Base-by-base conservation (phyloP, 805 yeast genomes). In the Citeromyces matritensis region DNA sequence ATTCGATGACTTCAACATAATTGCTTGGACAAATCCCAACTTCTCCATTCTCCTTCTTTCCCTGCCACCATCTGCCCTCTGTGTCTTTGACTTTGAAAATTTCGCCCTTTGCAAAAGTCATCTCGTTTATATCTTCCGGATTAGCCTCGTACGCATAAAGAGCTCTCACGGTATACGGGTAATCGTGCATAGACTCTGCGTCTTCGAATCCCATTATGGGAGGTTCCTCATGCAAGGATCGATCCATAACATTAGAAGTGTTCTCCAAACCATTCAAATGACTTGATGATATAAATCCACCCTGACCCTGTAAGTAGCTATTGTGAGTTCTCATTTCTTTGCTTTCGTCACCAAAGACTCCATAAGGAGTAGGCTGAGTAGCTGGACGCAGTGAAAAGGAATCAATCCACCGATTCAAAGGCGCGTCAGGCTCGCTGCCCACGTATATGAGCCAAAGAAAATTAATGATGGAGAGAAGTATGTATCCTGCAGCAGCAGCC, bases 21-120 rank as follows among this genome's bases (percentile, higher is more conserved):
- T 88, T 91, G 44, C 94, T 78, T 31, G 98, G 97, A 53, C 95
- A 85, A 45, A 88, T 88, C 42, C 97, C 98, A 28, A 84, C 80
- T 51, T 85, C 91, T 23, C 98, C 98, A 42, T 73, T 79, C 6
- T 78, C 65, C 47, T 86, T 71, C 51, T 80, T 73, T 26, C 95
- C 96, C 57, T 85, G 95, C 97, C 97, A 88, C 98, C 98, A 88
- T 57, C 93, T 76, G 29, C 96, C 96, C 41, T 81, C 81, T 35
- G 84, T 83, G 47, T 88, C 96, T 42, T 83, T 83, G 23, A 88
- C 94, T 45, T 77, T 84, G 51, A 88, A 65, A n/a, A 84, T 59
- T 53, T 88, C 97, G 34, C 91, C 95, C 52, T 86, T 84, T 39
- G 66, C 73, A 47, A 88, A 91, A 4, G 94, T 79, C 15, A 88